Conservation (phyloP, 129 eudicot species). For the Helianthus tuberosus region DNA sequence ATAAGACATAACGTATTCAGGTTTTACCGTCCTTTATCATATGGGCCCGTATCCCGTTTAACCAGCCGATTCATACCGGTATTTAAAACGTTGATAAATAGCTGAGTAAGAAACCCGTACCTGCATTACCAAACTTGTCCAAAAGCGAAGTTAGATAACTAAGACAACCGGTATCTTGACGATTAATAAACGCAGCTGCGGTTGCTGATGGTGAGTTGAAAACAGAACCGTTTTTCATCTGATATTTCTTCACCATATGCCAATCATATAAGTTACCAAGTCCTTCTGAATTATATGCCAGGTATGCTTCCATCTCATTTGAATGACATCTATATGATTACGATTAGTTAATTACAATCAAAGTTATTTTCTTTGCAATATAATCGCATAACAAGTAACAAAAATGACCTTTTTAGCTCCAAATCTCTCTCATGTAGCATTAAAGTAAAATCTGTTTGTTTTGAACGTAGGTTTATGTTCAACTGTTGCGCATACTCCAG, state of each 20-base stretch:
- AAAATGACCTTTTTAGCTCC: conserved; percentile 59
- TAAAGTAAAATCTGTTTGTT: conserved; percentile 33
- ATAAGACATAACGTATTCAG: too few relatives aligned
- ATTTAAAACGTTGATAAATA: not conserved
- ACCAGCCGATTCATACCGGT: too few relatives aligned
- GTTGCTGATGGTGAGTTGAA: conserved; percentile 91
- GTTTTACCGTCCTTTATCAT: too few relatives aligned
- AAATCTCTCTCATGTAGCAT: conserved; percentile 55
- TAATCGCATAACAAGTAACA: not conserved
- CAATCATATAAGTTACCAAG: conserved; percentile 56
- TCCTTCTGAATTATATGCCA: conserved; percentile 87
- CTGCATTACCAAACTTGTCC: conserved; percentile 80
- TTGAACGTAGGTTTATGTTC: conserved; percentile 49
- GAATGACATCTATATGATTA: conserved; percentile 39
- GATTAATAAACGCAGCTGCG: conserved; percentile 62
- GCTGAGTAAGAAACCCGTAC: conserved; percentile 26
- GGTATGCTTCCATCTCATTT: conserved; percentile 45
- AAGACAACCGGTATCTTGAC: conserved; percentile 52
- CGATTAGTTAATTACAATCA: not conserved
- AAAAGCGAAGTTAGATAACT: conserved; percentile 58
- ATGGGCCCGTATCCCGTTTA: too few relatives aligned
- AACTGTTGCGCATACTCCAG: conserved; percentile 61
- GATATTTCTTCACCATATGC: conserved; percentile 72
- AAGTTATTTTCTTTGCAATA: not conserved
- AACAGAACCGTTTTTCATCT: conserved; percentile 77